A percentile compares a stretch with the other conserved stretches of the same genome.
Evolutionary conservation across 805 yeast genomes (phyloP).

Genomic region (Zygosaccharomyces rouxii): DNA sequence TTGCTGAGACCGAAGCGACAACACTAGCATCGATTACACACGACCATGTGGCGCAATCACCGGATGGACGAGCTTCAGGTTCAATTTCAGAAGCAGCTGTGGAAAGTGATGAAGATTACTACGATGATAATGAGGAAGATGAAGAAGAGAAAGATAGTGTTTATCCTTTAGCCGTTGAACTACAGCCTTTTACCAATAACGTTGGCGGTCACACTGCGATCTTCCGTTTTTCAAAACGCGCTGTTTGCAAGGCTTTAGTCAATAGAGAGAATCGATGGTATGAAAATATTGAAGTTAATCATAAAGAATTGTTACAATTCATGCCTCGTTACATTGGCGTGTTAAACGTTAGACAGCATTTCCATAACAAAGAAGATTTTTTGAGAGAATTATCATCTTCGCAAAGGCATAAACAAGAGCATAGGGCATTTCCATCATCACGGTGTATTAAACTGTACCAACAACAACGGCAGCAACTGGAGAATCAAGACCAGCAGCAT

Average conservation of each 20-base stretch:
- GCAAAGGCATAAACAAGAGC: background rate
- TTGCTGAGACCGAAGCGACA: slow-evolving; percentile 1
- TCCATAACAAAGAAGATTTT: slow-evolving; percentile 32
- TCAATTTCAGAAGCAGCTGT: slow-evolving; percentile 8
- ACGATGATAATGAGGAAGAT: slow-evolving; percentile 17
- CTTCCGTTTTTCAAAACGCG: slow-evolving; percentile 82
- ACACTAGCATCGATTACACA: slow-evolving; percentile 13
- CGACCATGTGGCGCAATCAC: slow-evolving; percentile 5
- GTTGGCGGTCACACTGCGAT: slow-evolving; percentile 99
- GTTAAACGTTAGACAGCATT: slow-evolving; percentile 76
- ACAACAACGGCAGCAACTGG: slow-evolving; percentile 17
- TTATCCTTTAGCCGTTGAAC: slow-evolving; percentile 77
- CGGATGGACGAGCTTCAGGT: slow-evolving; percentile 7
- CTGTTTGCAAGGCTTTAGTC: slow-evolving; percentile 90
- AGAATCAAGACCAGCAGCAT: background rate
- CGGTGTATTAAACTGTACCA: background rate
- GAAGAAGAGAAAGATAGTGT: slow-evolving; percentile 35
- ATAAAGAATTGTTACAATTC: slow-evolving; percentile 69
- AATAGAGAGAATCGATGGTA: slow-evolving; percentile 90
- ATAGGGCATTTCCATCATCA: slow-evolving; percentile 8
- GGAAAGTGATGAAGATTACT: slow-evolving; percentile 7
- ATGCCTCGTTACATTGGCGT: slow-evolving; percentile 97
- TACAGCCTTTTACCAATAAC: slow-evolving; percentile 85
- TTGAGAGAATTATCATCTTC: slow-evolving; percentile 18
- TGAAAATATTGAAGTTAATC: slow-evolving; percentile 76